These are phyloP conservation scores for Rhizoclosmatium globosum DNA, from an alignment of 192 early-diverging fungal genomes.

Conservation along the genomic window DNA sequence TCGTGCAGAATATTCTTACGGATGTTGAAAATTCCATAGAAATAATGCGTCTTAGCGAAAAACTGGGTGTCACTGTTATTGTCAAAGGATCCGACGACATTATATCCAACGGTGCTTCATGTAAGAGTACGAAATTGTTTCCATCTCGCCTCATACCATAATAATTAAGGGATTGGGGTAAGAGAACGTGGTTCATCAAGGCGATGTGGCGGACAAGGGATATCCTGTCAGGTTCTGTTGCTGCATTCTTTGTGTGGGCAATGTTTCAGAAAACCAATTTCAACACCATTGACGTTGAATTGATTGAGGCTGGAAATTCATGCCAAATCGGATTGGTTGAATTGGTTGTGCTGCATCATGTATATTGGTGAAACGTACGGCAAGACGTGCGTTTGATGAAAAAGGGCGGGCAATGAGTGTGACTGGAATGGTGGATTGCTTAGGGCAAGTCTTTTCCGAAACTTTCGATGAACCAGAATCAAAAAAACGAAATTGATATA, in stretches of 20 bases:
- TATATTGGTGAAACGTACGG: slow-evolving; percentile 57
- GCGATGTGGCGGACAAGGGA: slow-evolving; percentile 98
- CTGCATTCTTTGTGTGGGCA: slow-evolving; percentile 89
- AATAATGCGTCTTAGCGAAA: slow-evolving; percentile 57
- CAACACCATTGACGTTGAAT: slow-evolving; percentile 2
- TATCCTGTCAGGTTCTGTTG: slow-evolving; percentile 83
- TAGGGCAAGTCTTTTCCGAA: slow-evolving; percentile 58
- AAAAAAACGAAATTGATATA: slow-evolving; percentile 31
- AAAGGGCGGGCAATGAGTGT: slow-evolving; percentile 69
- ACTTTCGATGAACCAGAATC: slow-evolving; percentile 45
- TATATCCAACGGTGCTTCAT: slow-evolving; percentile 75
- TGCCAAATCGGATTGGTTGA: slow-evolving; percentile 41
- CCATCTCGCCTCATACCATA: background rate
- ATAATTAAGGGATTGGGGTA: background rate
- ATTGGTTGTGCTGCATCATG: slow-evolving; percentile 77
- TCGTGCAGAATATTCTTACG: too few relatives aligned
- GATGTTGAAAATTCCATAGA: background rate
- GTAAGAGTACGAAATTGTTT: slow-evolving; percentile 39
- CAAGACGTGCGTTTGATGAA: slow-evolving; percentile 65
- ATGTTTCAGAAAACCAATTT: slow-evolving; percentile 53
- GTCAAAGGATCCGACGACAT: slow-evolving; percentile 81
- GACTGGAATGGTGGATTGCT: slow-evolving; percentile 66
- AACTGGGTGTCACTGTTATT: slow-evolving; percentile 82
- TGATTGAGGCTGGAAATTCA: background rate
- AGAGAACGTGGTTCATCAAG: slow-evolving; percentile 54